phyloP scores from a whole-genome alignment of 2,329 filamentous ascomycete species.

The Claviceps sp. region DNA sequence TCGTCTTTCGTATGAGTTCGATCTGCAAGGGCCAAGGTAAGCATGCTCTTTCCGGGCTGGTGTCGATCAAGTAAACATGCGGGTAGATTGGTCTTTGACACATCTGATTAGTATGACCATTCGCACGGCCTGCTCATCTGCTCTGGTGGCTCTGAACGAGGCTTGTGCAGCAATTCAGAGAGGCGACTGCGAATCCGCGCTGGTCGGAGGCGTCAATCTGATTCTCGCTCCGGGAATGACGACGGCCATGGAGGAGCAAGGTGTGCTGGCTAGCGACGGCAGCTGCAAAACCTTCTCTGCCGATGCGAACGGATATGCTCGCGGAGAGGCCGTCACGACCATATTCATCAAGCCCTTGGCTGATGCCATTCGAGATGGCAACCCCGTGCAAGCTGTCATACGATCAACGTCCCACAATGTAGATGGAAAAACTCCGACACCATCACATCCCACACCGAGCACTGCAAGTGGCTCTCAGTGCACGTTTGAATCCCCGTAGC shows the following conservation, averaged over 20 bases:
- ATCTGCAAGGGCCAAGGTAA: constrained; percentile 20
- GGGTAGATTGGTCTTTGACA: background rate
- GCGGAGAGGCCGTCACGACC: constrained; percentile 33
- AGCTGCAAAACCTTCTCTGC: constrained; percentile 25
- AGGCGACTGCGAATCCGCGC: constrained; percentile 14
- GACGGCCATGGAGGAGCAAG: constrained; percentile 18
- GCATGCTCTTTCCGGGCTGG: background rate
- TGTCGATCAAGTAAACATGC: background rate
- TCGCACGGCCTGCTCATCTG: constrained; percentile 26
- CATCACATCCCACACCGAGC: constrained; percentile 23
- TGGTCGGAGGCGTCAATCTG: constrained; percentile 20
- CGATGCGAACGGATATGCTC: constrained; percentile 34
- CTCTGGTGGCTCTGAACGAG: constrained; percentile 21
- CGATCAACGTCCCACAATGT: constrained; percentile 22
- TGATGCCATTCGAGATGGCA: constrained; percentile 32
- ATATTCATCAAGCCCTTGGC: constrained; percentile 32
- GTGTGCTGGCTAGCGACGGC: constrained; percentile 22
- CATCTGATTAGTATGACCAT: constrained; percentile 12
- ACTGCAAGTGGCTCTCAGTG: too few relatives aligned
- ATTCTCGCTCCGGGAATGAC: constrained; percentile 15
- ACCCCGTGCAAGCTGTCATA: constrained; percentile 28
- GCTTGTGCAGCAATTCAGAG: constrained; percentile 18
- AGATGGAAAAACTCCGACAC: constrained; percentile 29
- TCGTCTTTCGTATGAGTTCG: constrained; percentile 19
- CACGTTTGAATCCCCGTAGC: too few relatives aligned